phyloP scores from a whole-genome alignment of 139 green algal genomes.

The Coelastrella sp. region DNA sequence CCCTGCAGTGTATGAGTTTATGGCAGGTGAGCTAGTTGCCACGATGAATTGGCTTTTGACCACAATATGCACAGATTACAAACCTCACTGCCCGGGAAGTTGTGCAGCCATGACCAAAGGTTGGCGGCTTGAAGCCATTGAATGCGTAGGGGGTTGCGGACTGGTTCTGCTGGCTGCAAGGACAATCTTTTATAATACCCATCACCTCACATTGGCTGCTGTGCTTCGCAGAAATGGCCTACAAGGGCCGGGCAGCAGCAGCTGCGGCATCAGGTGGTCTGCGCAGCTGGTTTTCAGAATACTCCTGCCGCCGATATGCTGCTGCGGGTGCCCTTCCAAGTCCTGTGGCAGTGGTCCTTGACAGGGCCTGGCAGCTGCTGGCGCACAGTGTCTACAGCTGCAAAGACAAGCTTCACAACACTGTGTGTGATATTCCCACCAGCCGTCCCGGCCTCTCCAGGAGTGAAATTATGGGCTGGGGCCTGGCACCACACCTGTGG shows the following conservation, averaged over 20 bases:
- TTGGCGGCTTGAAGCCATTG: no score
- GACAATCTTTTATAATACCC: no score
- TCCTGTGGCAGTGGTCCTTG: not conserved
- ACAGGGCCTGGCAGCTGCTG: slow-evolving; percentile 50
- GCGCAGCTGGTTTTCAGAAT: slow-evolving; percentile 29
- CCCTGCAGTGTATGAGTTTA: slow-evolving; percentile 60
- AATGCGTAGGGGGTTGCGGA: no score
- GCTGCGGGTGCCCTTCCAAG: not conserved
- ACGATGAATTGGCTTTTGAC: not conserved
- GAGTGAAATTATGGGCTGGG: slow-evolving; percentile 51
- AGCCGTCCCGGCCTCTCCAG: slow-evolving; percentile 50
- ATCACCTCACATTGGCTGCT: not conserved
- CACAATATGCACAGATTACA: no score
- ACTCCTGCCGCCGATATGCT: slow-evolving; percentile 47
- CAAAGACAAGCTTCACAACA: slow-evolving; percentile 47
- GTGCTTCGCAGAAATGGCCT: slow-evolving; percentile 45
- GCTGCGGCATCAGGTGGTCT: slow-evolving; percentile 11
- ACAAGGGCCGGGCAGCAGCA: slow-evolving; percentile 25
- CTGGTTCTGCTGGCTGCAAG: no score
- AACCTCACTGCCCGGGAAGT: no score
- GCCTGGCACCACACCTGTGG: slow-evolving; percentile 56
- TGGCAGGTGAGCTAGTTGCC: slow-evolving; percentile 6
- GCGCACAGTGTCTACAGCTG: slow-evolving; percentile 47
- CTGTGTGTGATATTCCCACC: slow-evolving; percentile 55
- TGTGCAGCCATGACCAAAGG: no score